phyloP scores from a whole-genome alignment of 164 flowering plant genomes.

The Aristolochia fimbriata region DNA sequence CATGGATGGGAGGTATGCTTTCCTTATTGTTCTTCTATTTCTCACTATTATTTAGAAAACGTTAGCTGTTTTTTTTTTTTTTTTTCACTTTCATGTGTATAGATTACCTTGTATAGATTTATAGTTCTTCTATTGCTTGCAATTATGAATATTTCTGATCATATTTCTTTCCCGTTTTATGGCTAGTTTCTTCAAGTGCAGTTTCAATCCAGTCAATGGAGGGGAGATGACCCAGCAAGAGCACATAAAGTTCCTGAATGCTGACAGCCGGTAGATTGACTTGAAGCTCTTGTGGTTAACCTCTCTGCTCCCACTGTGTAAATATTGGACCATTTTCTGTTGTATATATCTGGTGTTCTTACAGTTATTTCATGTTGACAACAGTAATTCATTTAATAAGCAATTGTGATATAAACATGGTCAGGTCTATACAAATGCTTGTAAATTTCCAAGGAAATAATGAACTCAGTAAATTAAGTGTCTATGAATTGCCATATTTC shows the following conservation, averaged over 20 bases:
- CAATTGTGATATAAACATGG: not conserved
- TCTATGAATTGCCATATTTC: no score
- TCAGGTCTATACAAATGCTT: no score
- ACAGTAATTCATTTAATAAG: not conserved
- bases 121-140: no score
- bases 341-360: not conserved
- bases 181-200: constrained; percentile 80
- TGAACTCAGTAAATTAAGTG: no score
- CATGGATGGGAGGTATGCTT: constrained; percentile 81
- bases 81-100: no score
- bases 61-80: no score
- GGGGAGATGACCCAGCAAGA: constrained; percentile 84
- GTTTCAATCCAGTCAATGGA: constrained; percentile 69
- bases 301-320: not conserved
- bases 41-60: no score
- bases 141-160: not conserved
- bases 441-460: no score
- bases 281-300: not conserved
- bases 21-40: no score
- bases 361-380: not conserved
- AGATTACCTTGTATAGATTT: no score
- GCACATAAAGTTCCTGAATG: constrained; percentile 58
- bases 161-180: not conserved
- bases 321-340: not conserved
- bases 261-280: constrained; percentile 25